Evolutionary conservation across 2,329 filamentous ascomycete genomes (phyloP).

Genomic region (Paecilomyces variotii): DNA sequence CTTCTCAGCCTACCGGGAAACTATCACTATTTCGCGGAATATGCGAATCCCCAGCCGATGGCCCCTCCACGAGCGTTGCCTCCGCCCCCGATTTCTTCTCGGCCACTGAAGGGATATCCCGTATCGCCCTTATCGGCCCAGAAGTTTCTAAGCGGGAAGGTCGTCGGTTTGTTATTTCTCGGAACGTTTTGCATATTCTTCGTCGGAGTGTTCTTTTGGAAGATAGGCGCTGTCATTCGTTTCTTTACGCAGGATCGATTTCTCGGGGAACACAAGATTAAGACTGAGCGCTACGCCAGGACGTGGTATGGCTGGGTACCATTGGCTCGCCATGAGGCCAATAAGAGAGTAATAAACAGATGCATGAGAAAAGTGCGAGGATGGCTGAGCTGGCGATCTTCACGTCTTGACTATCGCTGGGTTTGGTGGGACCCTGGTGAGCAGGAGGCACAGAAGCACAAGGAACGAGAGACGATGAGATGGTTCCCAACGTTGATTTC

Average conservation of each 20-base stretch:
- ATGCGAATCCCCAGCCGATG: conserved; percentile 15
- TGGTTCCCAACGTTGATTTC: conserved; percentile 19
- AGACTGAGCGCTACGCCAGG: conserved; percentile 26
- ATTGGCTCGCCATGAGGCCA: conserved; percentile 20
- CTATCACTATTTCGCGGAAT: background rate
- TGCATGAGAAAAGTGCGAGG: conserved; percentile 13
- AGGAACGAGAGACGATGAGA: conserved; percentile 8
- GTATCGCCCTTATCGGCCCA: conserved; percentile 14
- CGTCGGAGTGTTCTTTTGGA: conserved; percentile 31
- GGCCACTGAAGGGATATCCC: conserved; percentile 17
- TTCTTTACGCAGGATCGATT: conserved; percentile 27
- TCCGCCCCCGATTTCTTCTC: conserved; percentile 15
- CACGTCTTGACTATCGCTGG: conserved; percentile 28
- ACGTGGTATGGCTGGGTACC: conserved; percentile 38
- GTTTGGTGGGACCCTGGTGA: conserved; percentile 34
- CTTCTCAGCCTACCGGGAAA: background rate
- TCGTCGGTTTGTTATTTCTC: conserved; percentile 25
- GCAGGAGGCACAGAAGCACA: conserved; percentile 14
- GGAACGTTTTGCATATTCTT: conserved; percentile 32
- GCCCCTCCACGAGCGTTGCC: conserved; percentile 21
- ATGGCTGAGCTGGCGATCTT: conserved; percentile 27
- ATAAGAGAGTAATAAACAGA: conserved; percentile 16
- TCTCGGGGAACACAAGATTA: conserved; percentile 20
- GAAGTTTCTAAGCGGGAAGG: conserved; percentile 19
- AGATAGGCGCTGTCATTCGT: conserved; percentile 28